Evolutionary conservation across 1,284 basidiomycete genomes (phyloP), one percentile per base, ranked within the genome.

Genomic region (Ceratobasidium sp.): DNA sequence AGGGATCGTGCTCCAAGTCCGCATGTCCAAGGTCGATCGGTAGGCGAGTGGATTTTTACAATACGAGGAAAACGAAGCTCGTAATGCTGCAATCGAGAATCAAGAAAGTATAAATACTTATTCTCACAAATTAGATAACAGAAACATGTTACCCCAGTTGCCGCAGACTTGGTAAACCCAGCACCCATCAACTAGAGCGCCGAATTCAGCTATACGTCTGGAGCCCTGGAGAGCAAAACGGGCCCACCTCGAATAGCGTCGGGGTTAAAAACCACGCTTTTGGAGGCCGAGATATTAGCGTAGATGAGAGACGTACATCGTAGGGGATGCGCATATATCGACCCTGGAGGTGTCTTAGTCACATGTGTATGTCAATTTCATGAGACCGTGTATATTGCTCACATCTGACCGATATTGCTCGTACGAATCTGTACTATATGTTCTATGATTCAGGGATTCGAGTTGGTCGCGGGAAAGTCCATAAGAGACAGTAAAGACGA

Each of bases 61-160:
- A 94, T 83, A 52, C 94, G 85, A 0, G 94, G 92, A 80, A 92
- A 96, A 4, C 94, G 89, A 2, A 94, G 83, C 77, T 92, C 92
- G 77, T 94, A 95, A 74, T 89, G 84, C 91, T 94, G 18, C 43
- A 45, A n/a, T 18, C 43, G 18, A 18, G 18, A 45, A n/a, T 10
- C 18, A 3, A 18, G 43, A 9, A 45, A 76, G 9, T 28, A 10
- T 39, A 45, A 59, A 46, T 14, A 16, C 0, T 1, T 9, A 5
- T 23, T 46, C 50, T 30, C 14, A 16, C 46, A 55, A 30, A 72
- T 32, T 32, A 48, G 36, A 32, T 16, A 28, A 14, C 30, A 43
- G 50, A 3, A 45, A 9, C 21, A n/a, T 78, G 84, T 71, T 69
- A 92, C 92, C 75, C 84, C 81, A 76, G 85, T 86, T 30, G 81